A percentile compares a stretch with the other conserved stretches of the same genome.
These are phyloP conservation scores for Rhodamnia rubescens DNA, from an alignment of 345 rosid species.

Conservation along the genomic window DNA sequence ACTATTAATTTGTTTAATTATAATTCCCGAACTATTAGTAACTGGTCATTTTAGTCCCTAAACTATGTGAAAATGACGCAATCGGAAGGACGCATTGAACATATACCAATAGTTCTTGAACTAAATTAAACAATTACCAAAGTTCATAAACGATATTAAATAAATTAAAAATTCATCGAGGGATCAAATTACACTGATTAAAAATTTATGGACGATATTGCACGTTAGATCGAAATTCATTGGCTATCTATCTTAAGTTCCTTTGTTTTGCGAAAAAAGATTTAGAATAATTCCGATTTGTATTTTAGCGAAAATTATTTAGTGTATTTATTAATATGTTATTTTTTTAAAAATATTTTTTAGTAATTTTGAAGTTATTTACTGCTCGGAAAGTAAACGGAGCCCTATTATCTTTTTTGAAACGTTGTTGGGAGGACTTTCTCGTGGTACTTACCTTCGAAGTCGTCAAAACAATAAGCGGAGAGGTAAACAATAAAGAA, in stretches of 20 bases:
- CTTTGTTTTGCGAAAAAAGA: background rate
- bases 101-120: too few relatives aligned
- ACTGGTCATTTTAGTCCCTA: background rate
- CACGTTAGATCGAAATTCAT: background rate
- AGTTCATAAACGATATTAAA: accelerated
- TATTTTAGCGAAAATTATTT: too few relatives aligned
- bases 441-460: too few relatives aligned
- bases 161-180: background rate
- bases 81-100: background rate
- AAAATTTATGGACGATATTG: background rate
- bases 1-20: background rate
- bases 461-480: background rate
- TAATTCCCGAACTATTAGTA: background rate
- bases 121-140: background rate
- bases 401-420: too few relatives aligned
- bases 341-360: too few relatives aligned
- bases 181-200: background rate
- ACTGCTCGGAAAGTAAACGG: too few relatives aligned
- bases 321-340: too few relatives aligned
- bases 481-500: background rate
- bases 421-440: too few relatives aligned
- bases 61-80: background rate
- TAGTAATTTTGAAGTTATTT: too few relatives aligned
- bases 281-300: background rate
- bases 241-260: background rate